phyloP scores from a whole-genome alignment of 768 basidiomycete species.

The Strobilomyces echinocephalus region DNA sequence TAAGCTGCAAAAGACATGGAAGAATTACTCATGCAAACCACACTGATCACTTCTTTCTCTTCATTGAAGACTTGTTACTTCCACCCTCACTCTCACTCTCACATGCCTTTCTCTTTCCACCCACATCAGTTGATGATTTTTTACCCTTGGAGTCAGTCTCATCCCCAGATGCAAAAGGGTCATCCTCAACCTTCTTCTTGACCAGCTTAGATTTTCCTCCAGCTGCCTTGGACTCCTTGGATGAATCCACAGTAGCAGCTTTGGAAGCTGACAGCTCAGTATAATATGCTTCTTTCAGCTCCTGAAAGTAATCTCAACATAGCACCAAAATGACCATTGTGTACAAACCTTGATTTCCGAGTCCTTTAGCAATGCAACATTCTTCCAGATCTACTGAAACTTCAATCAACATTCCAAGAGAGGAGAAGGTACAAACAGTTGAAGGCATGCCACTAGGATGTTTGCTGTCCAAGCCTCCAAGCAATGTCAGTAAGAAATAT shows the following conservation, averaged over 20 bases:
- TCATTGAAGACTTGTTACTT: slow-evolving; percentile 31
- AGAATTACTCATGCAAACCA: neutral
- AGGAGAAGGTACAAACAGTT: slow-evolving; percentile 41
- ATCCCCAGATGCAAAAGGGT: slow-evolving; percentile 57
- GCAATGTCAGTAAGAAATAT: neutral
- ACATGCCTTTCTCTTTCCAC: slow-evolving; percentile 10
- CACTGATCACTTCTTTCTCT: slow-evolving; percentile 24
- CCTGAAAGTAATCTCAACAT: slow-evolving; percentile 33
- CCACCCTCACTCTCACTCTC: slow-evolving; percentile 30
- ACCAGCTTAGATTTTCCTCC: slow-evolving; percentile 37
- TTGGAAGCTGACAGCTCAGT: slow-evolving; percentile 39
- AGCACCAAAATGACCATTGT: neutral
- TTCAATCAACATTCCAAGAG: neutral
- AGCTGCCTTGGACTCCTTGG: slow-evolving; percentile 17
- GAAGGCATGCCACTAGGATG: slow-evolving; percentile 69
- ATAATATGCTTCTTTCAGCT: slow-evolving; percentile 59
- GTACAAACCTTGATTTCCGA: slow-evolving; percentile 56
- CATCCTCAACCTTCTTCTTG: slow-evolving; percentile 40
- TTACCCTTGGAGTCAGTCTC: slow-evolving; percentile 20
- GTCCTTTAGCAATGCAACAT: slow-evolving; percentile 51
- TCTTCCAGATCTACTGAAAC: slow-evolving; percentile 62
- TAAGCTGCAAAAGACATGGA: neutral
- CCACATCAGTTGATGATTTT: slow-evolving; percentile 5
- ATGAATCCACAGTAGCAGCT: slow-evolving; percentile 16
- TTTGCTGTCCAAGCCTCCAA: slow-evolving; percentile 66